Conservation (phyloP, 306 rosid species). For the Ormosia semicastrata region DNA sequence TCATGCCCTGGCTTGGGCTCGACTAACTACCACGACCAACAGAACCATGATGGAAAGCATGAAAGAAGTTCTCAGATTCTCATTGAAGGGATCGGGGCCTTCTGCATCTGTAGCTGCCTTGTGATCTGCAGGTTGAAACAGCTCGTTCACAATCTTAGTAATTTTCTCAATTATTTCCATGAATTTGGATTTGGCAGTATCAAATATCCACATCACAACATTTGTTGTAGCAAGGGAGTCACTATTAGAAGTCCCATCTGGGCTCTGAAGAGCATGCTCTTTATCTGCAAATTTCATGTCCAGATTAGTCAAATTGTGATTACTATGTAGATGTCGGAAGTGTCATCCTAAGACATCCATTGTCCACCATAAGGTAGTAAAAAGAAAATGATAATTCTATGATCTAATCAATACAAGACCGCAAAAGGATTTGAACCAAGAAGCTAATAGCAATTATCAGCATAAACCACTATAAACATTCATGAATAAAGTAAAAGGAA, state of each 20-base stretch:
- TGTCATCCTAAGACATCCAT: neutral
- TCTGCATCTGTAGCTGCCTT: neutral
- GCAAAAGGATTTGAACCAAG: neutral
- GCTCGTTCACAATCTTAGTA: conserved; percentile 36
- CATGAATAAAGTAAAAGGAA: neutral
- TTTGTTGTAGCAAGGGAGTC: conserved; percentile 30
- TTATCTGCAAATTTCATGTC: conserved; percentile 33
- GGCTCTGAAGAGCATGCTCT: neutral
- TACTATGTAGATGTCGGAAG: neutral
- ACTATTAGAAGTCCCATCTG: conserved; percentile 19
- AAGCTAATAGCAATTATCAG: neutral
- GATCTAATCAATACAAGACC: neutral
- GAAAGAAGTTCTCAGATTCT: conserved; percentile 59
- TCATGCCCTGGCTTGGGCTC: conserved; percentile 38
- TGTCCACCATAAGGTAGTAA: neutral
- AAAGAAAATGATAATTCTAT: neutral
- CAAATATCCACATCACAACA: conserved; percentile 43
- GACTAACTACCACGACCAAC: conserved; percentile 63
- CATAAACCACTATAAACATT: neutral
- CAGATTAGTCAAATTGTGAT: neutral
- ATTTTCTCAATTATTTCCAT: conserved; percentile 51
- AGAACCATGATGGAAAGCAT: conserved; percentile 70
- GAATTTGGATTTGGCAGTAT: conserved; percentile 39
- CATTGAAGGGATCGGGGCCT: conserved; percentile 36
- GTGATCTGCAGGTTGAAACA: conserved; percentile 36